These are phyloP conservation scores for Colletotrichum chrysophilum DNA, from an alignment of 2,329 filamentous ascomycete species.

Conservation along the genomic window DNA sequence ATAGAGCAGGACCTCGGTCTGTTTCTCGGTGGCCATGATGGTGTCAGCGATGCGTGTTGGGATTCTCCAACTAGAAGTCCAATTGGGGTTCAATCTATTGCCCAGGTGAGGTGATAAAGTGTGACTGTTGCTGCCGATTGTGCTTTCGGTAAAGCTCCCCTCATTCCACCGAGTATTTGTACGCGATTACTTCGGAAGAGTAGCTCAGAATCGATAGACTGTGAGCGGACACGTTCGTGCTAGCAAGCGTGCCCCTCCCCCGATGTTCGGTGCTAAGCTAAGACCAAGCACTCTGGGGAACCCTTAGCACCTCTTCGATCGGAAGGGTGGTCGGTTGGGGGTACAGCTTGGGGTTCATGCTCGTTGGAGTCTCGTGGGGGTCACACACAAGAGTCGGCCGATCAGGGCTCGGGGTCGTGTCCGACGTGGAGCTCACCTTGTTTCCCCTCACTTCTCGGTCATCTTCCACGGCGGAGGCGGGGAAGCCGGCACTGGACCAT, in stretches of 20 bases:
- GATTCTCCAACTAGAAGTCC: neutral
- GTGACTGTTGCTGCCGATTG: neutral
- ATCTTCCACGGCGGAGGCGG: constrained; percentile 8
- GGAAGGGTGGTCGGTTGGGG: neutral
- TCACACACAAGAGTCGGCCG: neutral
- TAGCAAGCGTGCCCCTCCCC: neutral
- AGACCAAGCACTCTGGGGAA: neutral
- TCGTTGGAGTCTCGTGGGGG: neutral
- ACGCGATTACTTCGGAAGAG: neutral
- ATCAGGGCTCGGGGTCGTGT: neutral
- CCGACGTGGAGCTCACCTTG: neutral
- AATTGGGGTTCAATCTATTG: neutral
- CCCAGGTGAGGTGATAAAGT: neutral
- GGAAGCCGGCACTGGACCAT: neutral
- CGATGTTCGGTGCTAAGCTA: neutral
- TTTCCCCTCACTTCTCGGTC: constrained; percentile 13
- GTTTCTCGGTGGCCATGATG: constrained; percentile 25
- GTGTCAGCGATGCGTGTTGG: neutral
- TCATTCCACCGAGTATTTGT: neutral
- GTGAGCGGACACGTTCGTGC: neutral
- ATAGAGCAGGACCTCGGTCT: constrained; percentile 48
- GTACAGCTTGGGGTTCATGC: neutral
- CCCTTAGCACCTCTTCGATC: neutral
- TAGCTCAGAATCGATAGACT: neutral
- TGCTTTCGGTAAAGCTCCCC: neutral